Evolutionary conservation across 1,139 yeast species (phyloP).

Genomic region (Magnusiomyces ingens): DNA sequence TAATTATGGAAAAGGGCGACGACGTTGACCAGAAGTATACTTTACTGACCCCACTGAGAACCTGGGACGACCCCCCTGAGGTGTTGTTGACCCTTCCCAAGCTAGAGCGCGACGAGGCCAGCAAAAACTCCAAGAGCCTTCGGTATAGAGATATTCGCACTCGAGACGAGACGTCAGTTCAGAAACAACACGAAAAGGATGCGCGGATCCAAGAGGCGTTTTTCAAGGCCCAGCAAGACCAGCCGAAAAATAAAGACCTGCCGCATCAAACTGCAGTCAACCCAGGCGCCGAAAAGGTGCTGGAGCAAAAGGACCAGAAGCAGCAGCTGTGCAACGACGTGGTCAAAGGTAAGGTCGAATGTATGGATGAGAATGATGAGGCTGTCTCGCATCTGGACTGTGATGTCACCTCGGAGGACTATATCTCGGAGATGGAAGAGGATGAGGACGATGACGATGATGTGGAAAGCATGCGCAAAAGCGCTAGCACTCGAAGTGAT

Average conservation of each 20-base stretch:
- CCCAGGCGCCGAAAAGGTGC: too few relatives aligned
- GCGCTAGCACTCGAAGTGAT: too few relatives aligned
- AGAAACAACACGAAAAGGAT: constrained; percentile 13
- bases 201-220: constrained; percentile 12
- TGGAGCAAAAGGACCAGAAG: too few relatives aligned
- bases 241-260: not conserved
- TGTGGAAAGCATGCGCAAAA: not conserved
- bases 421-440: not conserved
- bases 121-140: constrained; percentile 8
- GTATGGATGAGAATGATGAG: not conserved
- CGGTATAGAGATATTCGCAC: constrained; percentile 6
- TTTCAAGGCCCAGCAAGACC: constrained; percentile 6
- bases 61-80: constrained; percentile 32
- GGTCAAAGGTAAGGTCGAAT: not conserved
- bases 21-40: constrained; percentile 28
- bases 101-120: constrained; percentile 1
- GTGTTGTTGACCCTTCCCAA: not conserved
- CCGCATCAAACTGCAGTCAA: too few relatives aligned
- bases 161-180: constrained; percentile 13
- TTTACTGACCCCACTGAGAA: constrained; percentile 29
- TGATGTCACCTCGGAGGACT: not conserved
- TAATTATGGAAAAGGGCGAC: constrained; percentile 60
- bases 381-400: not conserved
- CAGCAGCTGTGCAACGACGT: not conserved
- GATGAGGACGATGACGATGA: not conserved